phyloP scores from a whole-genome alignment of 495 filamentous ascomycete species.

The Usnea hakonensis region DNA sequence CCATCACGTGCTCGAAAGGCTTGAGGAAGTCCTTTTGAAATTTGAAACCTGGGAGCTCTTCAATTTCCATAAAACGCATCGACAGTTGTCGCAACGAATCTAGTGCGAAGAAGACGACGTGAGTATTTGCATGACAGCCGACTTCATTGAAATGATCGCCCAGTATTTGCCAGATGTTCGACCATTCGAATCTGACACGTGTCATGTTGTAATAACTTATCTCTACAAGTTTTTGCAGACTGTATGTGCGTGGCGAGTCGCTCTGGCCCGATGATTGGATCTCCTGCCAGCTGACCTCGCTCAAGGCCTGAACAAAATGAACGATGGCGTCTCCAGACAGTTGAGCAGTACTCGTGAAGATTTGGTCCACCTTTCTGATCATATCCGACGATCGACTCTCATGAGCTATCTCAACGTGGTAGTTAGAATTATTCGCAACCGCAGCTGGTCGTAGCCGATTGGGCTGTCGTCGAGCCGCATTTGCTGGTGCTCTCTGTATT shows the following conservation, averaged over 20 bases:
- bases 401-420: constrained; percentile 78
- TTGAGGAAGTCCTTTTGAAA: constrained; percentile 99
- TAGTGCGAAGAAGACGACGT: constrained; percentile 92
- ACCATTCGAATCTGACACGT: constrained; percentile 96
- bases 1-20: constrained; percentile 95
- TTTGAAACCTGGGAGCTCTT: constrained; percentile 96
- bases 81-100: constrained; percentile 91
- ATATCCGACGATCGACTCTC: constrained; percentile 89
- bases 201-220: constrained; percentile 99
- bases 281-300: constrained; percentile 97
- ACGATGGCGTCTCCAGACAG: constrained; percentile 93
- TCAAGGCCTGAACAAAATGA: constrained; percentile 89
- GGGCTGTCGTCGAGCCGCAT: constrained; percentile 51
- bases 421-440: constrained; percentile 54
- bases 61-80: constrained; percentile 98
- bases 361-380: constrained; percentile 83
- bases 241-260: constrained; percentile 90
- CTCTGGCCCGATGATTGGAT: constrained; percentile 94
- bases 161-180: constrained; percentile 89
- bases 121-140: constrained; percentile 89
- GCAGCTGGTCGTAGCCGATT: constrained; percentile 58
- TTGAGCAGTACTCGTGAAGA: constrained; percentile 93
- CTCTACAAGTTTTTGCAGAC: constrained; percentile 94
- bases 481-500: constrained; percentile 45
- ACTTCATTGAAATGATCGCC: constrained; percentile 97